A percentile compares a stretch with the other conserved stretches of the same genome.
phyloP scores from a whole-genome alignment of 768 basidiomycete genomes.

The Naganishia randhawae region DNA sequence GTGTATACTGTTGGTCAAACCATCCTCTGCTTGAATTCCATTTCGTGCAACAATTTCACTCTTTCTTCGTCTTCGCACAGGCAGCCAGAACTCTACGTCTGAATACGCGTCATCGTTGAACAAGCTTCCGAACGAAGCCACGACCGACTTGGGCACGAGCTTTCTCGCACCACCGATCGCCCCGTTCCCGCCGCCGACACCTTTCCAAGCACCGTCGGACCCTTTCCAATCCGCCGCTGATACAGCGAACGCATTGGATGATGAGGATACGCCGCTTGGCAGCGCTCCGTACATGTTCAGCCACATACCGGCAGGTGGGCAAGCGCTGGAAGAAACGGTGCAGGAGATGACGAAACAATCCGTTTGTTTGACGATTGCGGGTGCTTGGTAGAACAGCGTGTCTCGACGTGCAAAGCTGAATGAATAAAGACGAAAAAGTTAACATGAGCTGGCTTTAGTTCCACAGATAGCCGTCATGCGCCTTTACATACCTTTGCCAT shows the following conservation, averaged over 20 bases:
- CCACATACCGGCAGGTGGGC: slow-evolving; percentile 54
- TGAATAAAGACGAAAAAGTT: background rate
- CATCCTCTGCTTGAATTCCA: background rate
- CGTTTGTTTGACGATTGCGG: slow-evolving; percentile 49
- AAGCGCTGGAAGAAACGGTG: slow-evolving; percentile 68
- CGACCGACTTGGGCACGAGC: slow-evolving; percentile 63
- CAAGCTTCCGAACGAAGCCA: slow-evolving; percentile 69
- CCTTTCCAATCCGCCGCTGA: slow-evolving; percentile 39
- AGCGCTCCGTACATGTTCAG: slow-evolving; percentile 49
- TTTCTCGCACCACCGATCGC: slow-evolving; percentile 39
- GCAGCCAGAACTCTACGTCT: slow-evolving; percentile 75
- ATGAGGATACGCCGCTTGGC: slow-evolving; percentile 39
- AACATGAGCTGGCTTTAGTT: background rate
- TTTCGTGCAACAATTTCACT: background rate
- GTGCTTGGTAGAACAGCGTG: slow-evolving; percentile 61
- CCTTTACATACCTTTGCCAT: slow-evolving; percentile 57
- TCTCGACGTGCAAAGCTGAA: slow-evolving; percentile 66
- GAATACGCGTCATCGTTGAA: slow-evolving; percentile 80
- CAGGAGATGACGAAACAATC: slow-evolving; percentile 75
- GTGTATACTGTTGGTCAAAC: background rate
- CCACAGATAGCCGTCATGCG: background rate
- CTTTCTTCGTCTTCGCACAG: slow-evolving; percentile 44
- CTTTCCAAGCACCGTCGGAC: slow-evolving; percentile 39
- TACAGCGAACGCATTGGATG: slow-evolving; percentile 6
- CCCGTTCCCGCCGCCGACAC: slow-evolving; percentile 43